Conservation (phyloP, 148 eudicot species). For the Pouteria glomerata region DNA sequence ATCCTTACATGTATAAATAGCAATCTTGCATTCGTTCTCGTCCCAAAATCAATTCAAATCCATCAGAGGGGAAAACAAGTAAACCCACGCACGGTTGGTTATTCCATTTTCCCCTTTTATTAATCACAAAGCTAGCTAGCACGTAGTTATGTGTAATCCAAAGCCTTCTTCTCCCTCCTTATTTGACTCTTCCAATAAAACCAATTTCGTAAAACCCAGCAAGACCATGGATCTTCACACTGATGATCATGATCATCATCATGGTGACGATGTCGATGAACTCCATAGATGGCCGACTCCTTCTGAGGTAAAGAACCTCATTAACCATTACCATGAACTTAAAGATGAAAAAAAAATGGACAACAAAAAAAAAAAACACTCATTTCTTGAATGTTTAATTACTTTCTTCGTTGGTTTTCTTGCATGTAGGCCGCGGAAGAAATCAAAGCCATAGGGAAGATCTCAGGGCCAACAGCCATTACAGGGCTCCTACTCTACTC, state of each 20-base stretch:
- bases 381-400: constrained; percentile 3
- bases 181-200: constrained; percentile 26
- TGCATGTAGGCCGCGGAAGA: constrained; percentile 51
- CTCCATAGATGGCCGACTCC: constrained; percentile 56
- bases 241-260: not conserved
- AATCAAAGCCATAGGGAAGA: constrained; percentile 64
- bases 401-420: not conserved
- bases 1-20: no score
- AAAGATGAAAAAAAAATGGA: not conserved
- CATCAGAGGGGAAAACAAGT: no score
- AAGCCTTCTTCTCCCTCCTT: constrained; percentile 40
- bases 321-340: not conserved
- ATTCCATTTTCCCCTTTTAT: no score
- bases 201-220: constrained; percentile 16
- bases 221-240: constrained; percentile 23
- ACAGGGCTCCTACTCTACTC: constrained; percentile 65
- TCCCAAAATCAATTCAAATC: no score
- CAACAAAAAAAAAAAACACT: not conserved
- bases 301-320: constrained; percentile 37
- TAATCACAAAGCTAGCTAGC: no score
- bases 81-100: no score
- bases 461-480: constrained; percentile 63
- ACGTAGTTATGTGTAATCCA: constrained; percentile 45
- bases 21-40: no score
- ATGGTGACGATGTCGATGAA: constrained; percentile 23